phyloP scores from a whole-genome alignment of 331 rosid species.

The Malus hybrid region DNA sequence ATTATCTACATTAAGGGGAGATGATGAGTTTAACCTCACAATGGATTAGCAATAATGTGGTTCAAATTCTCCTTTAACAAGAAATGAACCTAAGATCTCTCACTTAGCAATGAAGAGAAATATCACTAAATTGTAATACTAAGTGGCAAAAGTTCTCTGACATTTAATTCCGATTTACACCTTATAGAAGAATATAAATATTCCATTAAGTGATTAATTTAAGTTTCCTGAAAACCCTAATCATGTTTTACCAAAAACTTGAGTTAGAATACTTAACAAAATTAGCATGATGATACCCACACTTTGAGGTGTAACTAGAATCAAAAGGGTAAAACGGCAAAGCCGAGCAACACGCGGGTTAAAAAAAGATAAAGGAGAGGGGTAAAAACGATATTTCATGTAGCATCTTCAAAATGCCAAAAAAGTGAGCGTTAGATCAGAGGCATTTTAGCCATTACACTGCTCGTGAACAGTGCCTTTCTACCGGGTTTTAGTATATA shows the following conservation, averaged over 20 bases:
- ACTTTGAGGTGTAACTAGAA: neutral
- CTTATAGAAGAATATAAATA: neutral
- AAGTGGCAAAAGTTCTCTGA: no score
- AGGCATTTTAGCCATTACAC: no score
- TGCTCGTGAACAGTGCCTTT: no score
- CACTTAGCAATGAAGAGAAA: fast-evolving
- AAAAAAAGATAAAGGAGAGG: no score
- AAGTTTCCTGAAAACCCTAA: neutral
- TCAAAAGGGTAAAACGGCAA: no score
- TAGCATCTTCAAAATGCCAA: no score
- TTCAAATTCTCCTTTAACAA: fast-evolving
- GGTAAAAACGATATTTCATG: no score
- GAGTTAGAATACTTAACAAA: neutral
- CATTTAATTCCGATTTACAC: neutral
- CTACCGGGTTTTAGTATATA: no score
- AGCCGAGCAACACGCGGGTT: no score
- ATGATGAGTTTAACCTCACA: fast-evolving
- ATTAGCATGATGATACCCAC: neutral
- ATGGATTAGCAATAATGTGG: no score
- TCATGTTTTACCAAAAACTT: neutral
- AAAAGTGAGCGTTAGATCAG: no score
- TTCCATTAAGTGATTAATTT: neutral
- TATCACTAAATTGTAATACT: fast-evolving
- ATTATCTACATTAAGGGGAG: no score
- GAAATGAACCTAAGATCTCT: fast-evolving